Conservation (phyloP, 2,329 filamentous ascomycete genomes). For the Torrubiellomyces zombiae region DNA sequence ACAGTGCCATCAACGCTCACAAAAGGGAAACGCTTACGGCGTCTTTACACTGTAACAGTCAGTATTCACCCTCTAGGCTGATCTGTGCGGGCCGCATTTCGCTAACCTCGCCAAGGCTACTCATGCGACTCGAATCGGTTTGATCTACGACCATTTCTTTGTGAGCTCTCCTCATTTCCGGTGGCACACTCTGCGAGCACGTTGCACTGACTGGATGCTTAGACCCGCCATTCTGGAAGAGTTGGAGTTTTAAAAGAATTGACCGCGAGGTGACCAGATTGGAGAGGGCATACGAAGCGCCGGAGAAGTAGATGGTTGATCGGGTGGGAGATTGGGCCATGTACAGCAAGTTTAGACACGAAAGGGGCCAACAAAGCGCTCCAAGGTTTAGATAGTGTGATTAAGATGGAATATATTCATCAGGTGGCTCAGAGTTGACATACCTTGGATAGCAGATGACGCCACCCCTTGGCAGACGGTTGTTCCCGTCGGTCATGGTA, state of each 20-base stretch:
- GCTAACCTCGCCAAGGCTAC: constrained; percentile 1
- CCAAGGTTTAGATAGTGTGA: too few species aligned
- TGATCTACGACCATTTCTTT: constrained; percentile 9
- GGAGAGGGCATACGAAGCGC: too few species aligned
- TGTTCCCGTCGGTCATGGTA: too few species aligned
- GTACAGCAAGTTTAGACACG: too few species aligned
- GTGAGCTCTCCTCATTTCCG: constrained; percentile 5
- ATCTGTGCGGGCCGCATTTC: background rate
- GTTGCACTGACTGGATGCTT: constrained; percentile 6
- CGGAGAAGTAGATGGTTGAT: background rate
- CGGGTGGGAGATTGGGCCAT: constrained; percentile 14
- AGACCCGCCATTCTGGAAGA: constrained; percentile 17
- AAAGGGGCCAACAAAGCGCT: too few species aligned
- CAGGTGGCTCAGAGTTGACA: too few species aligned
- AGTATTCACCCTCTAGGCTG: background rate
- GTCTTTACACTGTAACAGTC: constrained; percentile 1
- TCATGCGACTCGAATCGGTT: constrained; percentile 3
- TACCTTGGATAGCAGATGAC: too few species aligned
- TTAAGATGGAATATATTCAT: too few species aligned
- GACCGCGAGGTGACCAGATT: constrained; percentile 18
- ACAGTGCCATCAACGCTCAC: constrained; percentile 4
- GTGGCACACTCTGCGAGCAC: constrained; percentile 5
- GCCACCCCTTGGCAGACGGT: too few species aligned
- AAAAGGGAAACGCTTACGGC: constrained; percentile 2
- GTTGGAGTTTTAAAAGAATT: constrained; percentile 22